phyloP scores from a whole-genome alignment of 352 stramenopile species.

The Pythium myriotylum region DNA sequence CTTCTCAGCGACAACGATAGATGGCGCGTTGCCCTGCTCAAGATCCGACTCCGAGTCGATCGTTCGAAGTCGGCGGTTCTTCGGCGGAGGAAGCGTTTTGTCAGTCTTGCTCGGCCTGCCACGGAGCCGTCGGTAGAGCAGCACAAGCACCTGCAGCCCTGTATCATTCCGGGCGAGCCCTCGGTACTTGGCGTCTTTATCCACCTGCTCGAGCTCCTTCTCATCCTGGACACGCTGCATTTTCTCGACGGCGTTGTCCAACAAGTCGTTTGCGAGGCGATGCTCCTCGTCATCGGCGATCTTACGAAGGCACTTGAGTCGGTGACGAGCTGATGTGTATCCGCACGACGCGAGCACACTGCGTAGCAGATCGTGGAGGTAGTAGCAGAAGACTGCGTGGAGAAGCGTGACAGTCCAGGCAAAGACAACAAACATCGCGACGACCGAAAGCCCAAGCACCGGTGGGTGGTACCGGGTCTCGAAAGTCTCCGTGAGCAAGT shows the following conservation, averaged over 20 bases:
- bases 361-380: conserved; percentile 10
- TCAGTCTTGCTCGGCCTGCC: not conserved
- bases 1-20: not conserved
- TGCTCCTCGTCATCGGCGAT: conserved; percentile 20
- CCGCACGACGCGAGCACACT: conserved; percentile 6
- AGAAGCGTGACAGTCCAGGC: conserved; percentile 20
- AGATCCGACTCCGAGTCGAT: not conserved
- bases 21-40: not conserved
- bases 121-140: conserved; percentile 11
- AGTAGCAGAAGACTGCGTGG: conserved; percentile 6
- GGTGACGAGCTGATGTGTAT: conserved; percentile 4
- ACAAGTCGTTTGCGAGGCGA: not conserved
- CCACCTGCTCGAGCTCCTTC: conserved; percentile 19
- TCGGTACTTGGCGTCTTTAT: conserved; percentile 15
- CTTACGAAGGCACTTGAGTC: conserved; percentile 7
- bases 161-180: conserved; percentile 14
- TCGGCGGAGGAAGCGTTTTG: not conserved
- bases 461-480: not conserved
- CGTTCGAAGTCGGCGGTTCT: conserved; percentile 6
- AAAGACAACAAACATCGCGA: conserved; percentile 17
- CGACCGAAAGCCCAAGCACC: conserved; percentile 4
- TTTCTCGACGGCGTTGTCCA: conserved; percentile 17
- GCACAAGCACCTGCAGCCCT: conserved; percentile 17
- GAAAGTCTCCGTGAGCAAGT: not conserved
- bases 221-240: conserved; percentile 27